Percentiles rank a stretch among this genome's conserved stretches.
Evolutionary conservation across 805 yeast genomes (phyloP).

Genomic region (Wilhelminamyces savonicus): DNA sequence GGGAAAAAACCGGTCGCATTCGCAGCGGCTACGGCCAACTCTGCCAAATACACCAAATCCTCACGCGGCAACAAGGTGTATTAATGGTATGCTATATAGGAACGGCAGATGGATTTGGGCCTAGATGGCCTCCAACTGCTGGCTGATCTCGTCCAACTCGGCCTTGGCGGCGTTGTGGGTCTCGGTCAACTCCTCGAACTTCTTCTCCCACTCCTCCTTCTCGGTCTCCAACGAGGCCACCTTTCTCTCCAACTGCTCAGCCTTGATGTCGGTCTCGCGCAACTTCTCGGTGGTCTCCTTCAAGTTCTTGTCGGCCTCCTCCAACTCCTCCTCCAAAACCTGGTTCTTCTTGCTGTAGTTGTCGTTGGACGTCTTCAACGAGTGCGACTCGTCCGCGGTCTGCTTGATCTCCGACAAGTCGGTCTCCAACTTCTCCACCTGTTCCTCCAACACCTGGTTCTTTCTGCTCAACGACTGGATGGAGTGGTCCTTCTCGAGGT

Average conservation of each 20-base stretch:
- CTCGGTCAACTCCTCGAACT: conserved; percentile 79
- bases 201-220: conserved; percentile 85
- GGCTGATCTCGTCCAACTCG: conserved; percentile 94
- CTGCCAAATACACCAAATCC: too few relatives aligned
- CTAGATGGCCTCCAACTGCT: conserved; percentile 80
- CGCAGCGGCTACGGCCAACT: too few relatives aligned
- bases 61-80: too few relatives aligned
- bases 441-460: conserved; percentile 81
- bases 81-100: too few relatives aligned
- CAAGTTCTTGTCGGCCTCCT: conserved; percentile 82
- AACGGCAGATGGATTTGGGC: too few relatives aligned
- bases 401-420: conserved; percentile 73
- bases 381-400: conserved; percentile 85
- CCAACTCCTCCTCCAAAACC: conserved; percentile 85
- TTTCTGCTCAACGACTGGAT: conserved; percentile 89
- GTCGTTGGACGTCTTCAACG: conserved; percentile 84
- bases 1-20: too few relatives aligned
- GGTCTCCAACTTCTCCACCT: conserved; percentile 71
- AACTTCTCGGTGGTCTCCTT: conserved; percentile 90
- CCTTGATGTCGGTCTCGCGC: conserved; percentile 92
- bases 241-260: conserved; percentile 93
- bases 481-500: conserved; percentile 88
- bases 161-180: conserved; percentile 81
- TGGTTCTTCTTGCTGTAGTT: conserved; percentile 85
- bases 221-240: conserved; percentile 88